Evolutionary conservation across 495 filamentous ascomycete species (phyloP).

Genomic region (Penicilliopsis zonata): DNA sequence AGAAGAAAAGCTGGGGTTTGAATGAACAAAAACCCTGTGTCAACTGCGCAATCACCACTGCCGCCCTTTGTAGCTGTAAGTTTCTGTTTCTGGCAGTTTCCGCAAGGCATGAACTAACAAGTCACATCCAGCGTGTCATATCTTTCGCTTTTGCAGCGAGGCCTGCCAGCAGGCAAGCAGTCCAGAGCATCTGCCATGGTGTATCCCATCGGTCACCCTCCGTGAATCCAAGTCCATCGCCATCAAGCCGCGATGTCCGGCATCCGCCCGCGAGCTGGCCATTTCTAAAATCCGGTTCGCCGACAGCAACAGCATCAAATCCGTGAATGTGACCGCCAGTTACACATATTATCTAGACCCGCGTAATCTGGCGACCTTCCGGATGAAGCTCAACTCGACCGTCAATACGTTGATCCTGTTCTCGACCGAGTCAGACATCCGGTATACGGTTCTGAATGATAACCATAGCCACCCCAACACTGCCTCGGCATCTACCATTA

Average conservation of each 20-base stretch:
- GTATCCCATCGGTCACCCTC: constrained; percentile 18
- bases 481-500: constrained; percentile 1
- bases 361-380: constrained; percentile 21
- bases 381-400: constrained; percentile 16
- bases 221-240: constrained; percentile 20
- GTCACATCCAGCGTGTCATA: constrained; percentile 13
- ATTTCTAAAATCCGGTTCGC: constrained; percentile 11
- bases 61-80: constrained; percentile 17
- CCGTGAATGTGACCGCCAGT: constrained; percentile 11
- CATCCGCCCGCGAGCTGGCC: constrained; percentile 12
- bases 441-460: constrained; percentile 8
- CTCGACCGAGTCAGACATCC: constrained; percentile 15
- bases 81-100: constrained; percentile 1
- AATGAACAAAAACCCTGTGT: constrained; percentile 10
- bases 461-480: background rate
- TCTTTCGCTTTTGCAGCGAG: constrained; percentile 19
- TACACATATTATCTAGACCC: constrained; percentile 20
- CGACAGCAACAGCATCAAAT: constrained; percentile 5
- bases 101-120: background rate
- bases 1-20: constrained; percentile 16
- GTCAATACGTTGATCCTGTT: constrained; percentile 20
- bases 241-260: constrained; percentile 14
- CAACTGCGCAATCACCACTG: constrained; percentile 10
- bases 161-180: constrained; percentile 9
- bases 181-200: constrained; percentile 7